Conservation (phyloP, 2,329 filamentous ascomycete genomes). For the Cordyceps javanica region DNA sequence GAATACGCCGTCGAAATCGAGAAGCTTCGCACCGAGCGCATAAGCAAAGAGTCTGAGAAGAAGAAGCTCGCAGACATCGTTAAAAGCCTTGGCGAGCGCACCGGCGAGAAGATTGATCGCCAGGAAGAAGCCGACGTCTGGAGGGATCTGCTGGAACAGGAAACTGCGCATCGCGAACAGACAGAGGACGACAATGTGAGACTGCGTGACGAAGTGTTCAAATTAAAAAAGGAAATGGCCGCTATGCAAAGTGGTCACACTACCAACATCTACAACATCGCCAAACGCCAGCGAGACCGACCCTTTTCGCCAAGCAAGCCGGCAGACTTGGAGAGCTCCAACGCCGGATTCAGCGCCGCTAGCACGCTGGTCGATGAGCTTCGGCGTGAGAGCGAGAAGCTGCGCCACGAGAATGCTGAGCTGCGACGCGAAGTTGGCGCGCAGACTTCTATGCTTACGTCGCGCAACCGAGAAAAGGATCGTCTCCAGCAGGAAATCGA, state of each 20-base stretch:
- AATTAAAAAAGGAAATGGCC: constrained; percentile 56
- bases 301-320: constrained; percentile 38
- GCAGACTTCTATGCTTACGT: constrained; percentile 96
- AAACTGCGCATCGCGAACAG: constrained; percentile 82
- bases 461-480: constrained; percentile 90
- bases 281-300: constrained; percentile 45
- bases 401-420: constrained; percentile 89
- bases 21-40: constrained; percentile 68
- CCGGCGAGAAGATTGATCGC: constrained; percentile 42
- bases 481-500: constrained; percentile 95
- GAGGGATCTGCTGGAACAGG: constrained; percentile 90
- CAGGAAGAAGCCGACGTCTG: constrained; percentile 75
- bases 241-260: constrained; percentile 39
- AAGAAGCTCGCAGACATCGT: constrained; percentile 79
- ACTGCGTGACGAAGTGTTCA: constrained; percentile 77
- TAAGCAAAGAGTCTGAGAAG: constrained; percentile 78
- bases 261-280: constrained; percentile 62
- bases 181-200: constrained; percentile 82
- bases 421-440: constrained; percentile 87
- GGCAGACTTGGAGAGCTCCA: constrained; percentile 45
- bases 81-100: constrained; percentile 44
- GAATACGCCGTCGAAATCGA: constrained; percentile 81
- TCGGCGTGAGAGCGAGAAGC: constrained; percentile 60
- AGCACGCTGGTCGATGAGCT: constrained; percentile 73
- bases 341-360: constrained; percentile 49